A percentile compares a stretch with the other conserved stretches of the same genome.
Conservation (phyloP, 164 flowering plant species). For the Vitis rotundifolia region DNA sequence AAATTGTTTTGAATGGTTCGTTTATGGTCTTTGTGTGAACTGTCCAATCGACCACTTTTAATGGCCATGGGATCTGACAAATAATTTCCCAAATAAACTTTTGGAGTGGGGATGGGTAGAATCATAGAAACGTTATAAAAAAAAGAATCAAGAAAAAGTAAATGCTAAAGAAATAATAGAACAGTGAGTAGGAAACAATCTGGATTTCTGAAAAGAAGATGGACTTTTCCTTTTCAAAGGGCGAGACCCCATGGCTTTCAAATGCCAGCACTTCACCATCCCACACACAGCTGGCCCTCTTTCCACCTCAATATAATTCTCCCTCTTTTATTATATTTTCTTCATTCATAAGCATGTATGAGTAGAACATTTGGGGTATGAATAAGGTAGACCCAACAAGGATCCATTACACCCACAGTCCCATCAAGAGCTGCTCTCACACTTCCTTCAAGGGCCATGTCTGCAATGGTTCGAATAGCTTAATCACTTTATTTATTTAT, state of each 20-base stretch:
- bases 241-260: not conserved
- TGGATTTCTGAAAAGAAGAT: not conserved
- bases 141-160: not conserved
- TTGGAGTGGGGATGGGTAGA: no score
- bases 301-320: not conserved
- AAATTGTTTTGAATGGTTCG: no score
- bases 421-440: no score
- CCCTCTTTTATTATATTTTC: not conserved
- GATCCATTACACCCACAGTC: not conserved
- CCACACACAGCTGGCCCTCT: constrained; percentile 9
- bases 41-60: no score
- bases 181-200: no score
- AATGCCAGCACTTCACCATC: constrained; percentile 14
- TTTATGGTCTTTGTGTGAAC: no score
- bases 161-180: not conserved
- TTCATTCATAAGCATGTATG: constrained; percentile 1
- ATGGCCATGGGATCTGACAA: no score
- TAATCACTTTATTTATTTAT: no score
- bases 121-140: no score
- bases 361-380: not conserved
- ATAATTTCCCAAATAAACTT: no score
- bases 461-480: no score
- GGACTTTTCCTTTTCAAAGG: not conserved
- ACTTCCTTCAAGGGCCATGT: no score
- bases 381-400: not conserved